Percentiles rank a stretch among this genome's conserved stretches.
phyloP scores from a whole-genome alignment of 176 grass and related monocot genomes.

The Carex myosuroides region DNA sequence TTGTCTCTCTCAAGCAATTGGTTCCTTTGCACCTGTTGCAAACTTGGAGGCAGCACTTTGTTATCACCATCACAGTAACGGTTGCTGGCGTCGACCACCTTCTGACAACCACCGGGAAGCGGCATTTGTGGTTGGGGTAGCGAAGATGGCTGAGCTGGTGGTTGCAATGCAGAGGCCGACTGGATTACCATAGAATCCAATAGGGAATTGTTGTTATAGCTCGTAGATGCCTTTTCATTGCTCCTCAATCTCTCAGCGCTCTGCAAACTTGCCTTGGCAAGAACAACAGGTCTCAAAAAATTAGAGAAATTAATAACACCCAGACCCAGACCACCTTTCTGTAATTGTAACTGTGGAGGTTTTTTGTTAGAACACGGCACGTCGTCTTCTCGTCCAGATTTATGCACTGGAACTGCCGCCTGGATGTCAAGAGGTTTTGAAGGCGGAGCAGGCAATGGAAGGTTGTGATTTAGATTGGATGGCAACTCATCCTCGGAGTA shows the following conservation, averaged over 20 bases:
- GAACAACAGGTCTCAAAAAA: conserved; percentile 23
- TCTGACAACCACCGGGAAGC: not conserved
- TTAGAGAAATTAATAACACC: conserved; percentile 32
- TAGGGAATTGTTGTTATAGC: not conserved
- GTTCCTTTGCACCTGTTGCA: not conserved
- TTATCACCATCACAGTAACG: not conserved
- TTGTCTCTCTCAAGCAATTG: not conserved
- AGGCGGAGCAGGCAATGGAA: not conserved
- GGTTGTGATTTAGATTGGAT: conserved; percentile 11
- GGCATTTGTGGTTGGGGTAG: not conserved
- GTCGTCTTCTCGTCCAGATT: not conserved
- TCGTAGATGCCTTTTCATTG: conserved; percentile 15
- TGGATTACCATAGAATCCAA: conserved; percentile 11
- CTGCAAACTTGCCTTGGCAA: conserved; percentile 20
- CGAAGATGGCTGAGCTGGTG: not conserved
- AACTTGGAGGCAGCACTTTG: not conserved
- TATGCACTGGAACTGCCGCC: not conserved
- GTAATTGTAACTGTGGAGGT: not conserved
- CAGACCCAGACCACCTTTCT: not conserved
- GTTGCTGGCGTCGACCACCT: not conserved
- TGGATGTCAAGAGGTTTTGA: not conserved
- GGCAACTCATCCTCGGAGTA: conserved; percentile 10
- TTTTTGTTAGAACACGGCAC: not conserved
- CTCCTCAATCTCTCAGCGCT: conserved; percentile 23
- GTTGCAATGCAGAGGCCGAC: not conserved